A percentile compares a stretch with the other conserved stretches of the same genome.
Evolutionary conservation across 805 yeast genomes (phyloP).

Genomic region (Groenewaldozyma salmanticensis): DNA sequence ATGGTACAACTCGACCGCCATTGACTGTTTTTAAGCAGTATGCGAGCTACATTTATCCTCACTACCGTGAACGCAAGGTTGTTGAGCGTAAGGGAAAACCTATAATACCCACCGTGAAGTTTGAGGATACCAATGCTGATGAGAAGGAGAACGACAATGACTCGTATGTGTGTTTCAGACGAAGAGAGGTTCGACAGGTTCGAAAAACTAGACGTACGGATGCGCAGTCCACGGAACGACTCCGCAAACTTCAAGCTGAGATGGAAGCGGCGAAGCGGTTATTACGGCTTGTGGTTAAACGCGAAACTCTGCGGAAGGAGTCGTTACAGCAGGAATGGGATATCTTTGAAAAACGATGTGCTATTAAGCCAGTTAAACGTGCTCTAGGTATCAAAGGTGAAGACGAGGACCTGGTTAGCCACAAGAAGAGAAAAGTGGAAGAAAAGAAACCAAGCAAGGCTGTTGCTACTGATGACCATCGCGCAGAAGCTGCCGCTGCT

Average conservation of each 20-base stretch:
- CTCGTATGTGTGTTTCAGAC: conserved; percentile 91
- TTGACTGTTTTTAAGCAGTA: conserved; percentile 31
- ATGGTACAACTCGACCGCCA: conserved; percentile 10
- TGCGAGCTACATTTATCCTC: conserved; percentile 63
- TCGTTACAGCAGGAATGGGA: conserved; percentile 51
- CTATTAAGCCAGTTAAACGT: conserved; percentile 66
- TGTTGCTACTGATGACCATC: conserved; percentile 1
- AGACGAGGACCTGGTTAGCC: conserved; percentile 72
- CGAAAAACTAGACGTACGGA: conserved; percentile 95
- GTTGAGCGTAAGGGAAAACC: conserved; percentile 58
- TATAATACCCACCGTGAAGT: conserved; percentile 65
- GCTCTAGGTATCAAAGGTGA: conserved; percentile 69
- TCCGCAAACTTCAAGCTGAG: conserved; percentile 64
- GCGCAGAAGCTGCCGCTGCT: conserved; percentile 5
- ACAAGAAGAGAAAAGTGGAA: conserved; percentile 43
- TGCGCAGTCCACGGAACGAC: conserved; percentile 75
- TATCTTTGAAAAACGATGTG: conserved; percentile 63
- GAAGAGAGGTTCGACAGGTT: conserved; percentile 90
- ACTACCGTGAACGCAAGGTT: conserved; percentile 73
- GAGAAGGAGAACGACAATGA: conserved; percentile 80
- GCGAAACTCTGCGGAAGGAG: conserved; percentile 60
- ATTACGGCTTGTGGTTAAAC: conserved; percentile 56
- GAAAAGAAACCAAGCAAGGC: conserved; percentile 9
- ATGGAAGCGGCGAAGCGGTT: conserved; percentile 66
- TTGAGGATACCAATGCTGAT: conserved; percentile 57